phyloP scores from a whole-genome alignment of 176 grass and related monocot species.

The Areca catechu region DNA sequence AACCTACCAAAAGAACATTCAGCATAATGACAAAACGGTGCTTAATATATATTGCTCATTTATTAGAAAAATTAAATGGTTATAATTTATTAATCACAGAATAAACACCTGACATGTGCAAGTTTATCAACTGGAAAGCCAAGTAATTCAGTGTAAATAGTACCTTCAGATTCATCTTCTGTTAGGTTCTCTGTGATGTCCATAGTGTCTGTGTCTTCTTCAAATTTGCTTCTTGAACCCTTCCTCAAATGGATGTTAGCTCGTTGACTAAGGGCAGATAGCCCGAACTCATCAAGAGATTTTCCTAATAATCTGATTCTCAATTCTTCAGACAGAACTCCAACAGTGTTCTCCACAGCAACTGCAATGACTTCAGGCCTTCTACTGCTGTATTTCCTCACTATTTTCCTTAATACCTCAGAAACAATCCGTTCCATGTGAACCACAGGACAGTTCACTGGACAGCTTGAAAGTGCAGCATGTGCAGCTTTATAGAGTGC shows the following conservation, averaged over 20 bases:
- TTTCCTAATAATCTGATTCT: constrained; percentile 51
- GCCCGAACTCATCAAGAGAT: constrained; percentile 13
- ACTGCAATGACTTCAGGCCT: constrained; percentile 75
- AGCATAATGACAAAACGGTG: too few relatives aligned
- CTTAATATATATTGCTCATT: too few relatives aligned
- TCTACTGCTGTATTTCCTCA: constrained; percentile 91
- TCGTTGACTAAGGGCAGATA: constrained; percentile 12
- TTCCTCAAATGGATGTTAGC: constrained; percentile 32
- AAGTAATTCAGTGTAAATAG: not conserved
- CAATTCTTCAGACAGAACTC: constrained; percentile 39
- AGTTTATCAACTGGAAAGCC: too few relatives aligned
- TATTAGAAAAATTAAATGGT: too few relatives aligned
- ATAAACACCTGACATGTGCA: too few relatives aligned
- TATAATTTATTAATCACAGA: too few relatives aligned
- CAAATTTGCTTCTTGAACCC: constrained; percentile 24
- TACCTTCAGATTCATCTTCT: constrained; percentile 50
- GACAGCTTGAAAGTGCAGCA: constrained; percentile 89
- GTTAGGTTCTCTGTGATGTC: constrained; percentile 19
- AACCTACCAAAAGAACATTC: too few relatives aligned
- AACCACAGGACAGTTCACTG: constrained; percentile 67
- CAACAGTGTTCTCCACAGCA: constrained; percentile 54
- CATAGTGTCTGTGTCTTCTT: constrained; percentile 32
- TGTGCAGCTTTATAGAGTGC: constrained; percentile 78
- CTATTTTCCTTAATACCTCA: constrained; percentile 89
- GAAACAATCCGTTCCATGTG: constrained; percentile 91